Evolutionary conservation across 192 early-diverging fungal species (phyloP), one percentile per base, ranked within the genome.

Genomic region (Neocallimastix lanati): DNA sequence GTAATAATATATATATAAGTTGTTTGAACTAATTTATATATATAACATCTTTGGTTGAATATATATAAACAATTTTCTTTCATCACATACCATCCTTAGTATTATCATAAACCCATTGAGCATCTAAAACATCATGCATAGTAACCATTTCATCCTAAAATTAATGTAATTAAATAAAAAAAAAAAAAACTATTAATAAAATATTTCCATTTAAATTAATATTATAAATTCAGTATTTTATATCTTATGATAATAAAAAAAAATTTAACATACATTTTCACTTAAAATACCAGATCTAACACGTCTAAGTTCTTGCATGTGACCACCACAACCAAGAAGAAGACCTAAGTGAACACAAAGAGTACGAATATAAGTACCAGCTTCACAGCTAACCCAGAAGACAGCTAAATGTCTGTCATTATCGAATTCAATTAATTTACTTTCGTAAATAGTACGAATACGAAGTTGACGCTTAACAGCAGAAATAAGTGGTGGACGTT

Each of bases 351-450:
- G 97, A 30, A 98, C 96, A 85, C 97, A 99, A 78, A 99, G 85
- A n/a, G 97, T 99, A 88, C 97, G 94, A 86, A 99, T 96, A 84
- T 99, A 99, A 18, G 97, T 99, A 80, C 97, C 97, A 78, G 97
- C 97, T 90, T 99, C 97, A 87, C 97, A 99, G 78, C 88, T 92
- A 40, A 95, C 96, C 96, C 96, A 98, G 88, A 99, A 98, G 29
- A 97, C 94, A 80, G 90, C 94, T 86, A 99, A 86, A 82, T 99
- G 94, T 76, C 95, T 91, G 82, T 97, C 95, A 80, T 98, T 96
- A 87, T 99, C 95, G 78, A 96, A 99, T 87, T 99, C 97, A 76
- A 94, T 80, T 80, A 99, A 87, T 89, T 98, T 98, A 82, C 90
- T 91, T 82, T 99, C 94, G 84, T 99, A 94, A 82, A 99, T 96